These are phyloP conservation scores for Verbena officinalis DNA, from an alignment of 257 asterid genomes.

Conservation along the genomic window DNA sequence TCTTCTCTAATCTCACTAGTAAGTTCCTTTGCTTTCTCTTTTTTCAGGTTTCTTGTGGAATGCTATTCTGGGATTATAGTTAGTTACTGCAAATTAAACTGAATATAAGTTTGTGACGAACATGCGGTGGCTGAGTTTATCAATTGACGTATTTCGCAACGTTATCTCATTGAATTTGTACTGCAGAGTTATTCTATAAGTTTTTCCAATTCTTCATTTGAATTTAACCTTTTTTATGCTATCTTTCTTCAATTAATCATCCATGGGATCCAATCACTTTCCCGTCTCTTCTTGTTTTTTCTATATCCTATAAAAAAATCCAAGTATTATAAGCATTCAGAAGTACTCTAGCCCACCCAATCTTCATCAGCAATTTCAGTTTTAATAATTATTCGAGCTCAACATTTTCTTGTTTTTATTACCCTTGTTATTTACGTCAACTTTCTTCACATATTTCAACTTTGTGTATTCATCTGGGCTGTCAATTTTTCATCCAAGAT, in stretches of 20 bases:
- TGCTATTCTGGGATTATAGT: neutral
- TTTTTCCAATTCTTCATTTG: slow-evolving; percentile 1
- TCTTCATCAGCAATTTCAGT: neutral
- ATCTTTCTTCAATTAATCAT: slow-evolving; percentile 7
- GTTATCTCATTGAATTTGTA: slow-evolving; percentile 62
- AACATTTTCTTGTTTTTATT: neutral
- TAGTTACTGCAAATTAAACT: slow-evolving; percentile 22
- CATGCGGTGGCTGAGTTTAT: slow-evolving; percentile 60
- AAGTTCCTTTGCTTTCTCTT: slow-evolving; percentile 20
- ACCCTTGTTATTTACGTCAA: neutral
- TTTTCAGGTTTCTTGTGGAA: slow-evolving; percentile 41
- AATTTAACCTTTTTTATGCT: neutral
- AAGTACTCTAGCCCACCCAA: neutral
- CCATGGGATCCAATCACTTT: slow-evolving; percentile 59
- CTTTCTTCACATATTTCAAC: slow-evolving; percentile 20
- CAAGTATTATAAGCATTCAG: slow-evolving; percentile 15
- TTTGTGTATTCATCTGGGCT: slow-evolving; percentile 10
- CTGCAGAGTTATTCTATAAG: slow-evolving; percentile 68
- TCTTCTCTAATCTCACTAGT: slow-evolving; percentile 14
- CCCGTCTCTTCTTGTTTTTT: slow-evolving; percentile 41
- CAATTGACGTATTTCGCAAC: slow-evolving; percentile 54
- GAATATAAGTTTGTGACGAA: slow-evolving; percentile 31
- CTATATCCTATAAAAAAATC: slow-evolving; percentile 43
- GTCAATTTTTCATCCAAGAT: slow-evolving; percentile 18
- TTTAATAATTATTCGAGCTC: slow-evolving; percentile 11